Conservation (phyloP, 306 rosid genomes). For the Gynostemma pentaphyllum region DNA sequence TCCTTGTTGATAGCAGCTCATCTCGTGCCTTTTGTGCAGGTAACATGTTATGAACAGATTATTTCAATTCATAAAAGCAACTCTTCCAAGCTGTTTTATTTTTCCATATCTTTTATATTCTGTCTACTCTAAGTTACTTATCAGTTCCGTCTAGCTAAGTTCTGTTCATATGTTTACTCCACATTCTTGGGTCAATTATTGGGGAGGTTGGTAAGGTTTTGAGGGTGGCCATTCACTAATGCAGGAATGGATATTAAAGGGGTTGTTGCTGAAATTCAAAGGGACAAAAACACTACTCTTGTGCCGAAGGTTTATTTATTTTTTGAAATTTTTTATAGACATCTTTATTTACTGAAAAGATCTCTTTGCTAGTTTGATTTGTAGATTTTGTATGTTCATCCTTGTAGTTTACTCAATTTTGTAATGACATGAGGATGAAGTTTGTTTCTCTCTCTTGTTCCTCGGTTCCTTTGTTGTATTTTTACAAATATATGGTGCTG, state of each 20-base stretch:
- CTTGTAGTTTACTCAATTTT: conserved; percentile 8
- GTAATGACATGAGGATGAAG: neutral
- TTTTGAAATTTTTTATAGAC: conserved; percentile 13
- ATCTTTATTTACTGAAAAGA: conserved; percentile 26
- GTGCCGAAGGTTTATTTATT: conserved; percentile 61
- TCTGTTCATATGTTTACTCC: neutral
- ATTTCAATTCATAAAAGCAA: neutral
- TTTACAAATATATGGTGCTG: neutral
- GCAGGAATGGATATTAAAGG: conserved; percentile 99
- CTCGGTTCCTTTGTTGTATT: conserved; percentile 14
- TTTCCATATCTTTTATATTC: neutral
- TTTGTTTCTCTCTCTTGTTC: conserved; percentile 13
- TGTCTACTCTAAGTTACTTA: no score
- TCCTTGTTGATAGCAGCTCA: conserved; percentile 77
- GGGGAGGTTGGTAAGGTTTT: conserved; percentile 39
- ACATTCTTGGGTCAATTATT: conserved; percentile 19
- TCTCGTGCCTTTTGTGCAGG: conserved; percentile 94
- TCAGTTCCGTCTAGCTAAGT: neutral
- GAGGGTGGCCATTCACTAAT: conserved; percentile 58
- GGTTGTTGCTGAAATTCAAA: conserved; percentile 94
- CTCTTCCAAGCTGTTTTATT: neutral
- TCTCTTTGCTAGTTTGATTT: conserved; percentile 14
- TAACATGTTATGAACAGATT: conserved; percentile 18
- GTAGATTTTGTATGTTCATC: conserved; percentile 15
- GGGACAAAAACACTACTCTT: conserved; percentile 91